phyloP scores from a whole-genome alignment of 306 rosid species.

The Notholithocarpus densiflorus region DNA sequence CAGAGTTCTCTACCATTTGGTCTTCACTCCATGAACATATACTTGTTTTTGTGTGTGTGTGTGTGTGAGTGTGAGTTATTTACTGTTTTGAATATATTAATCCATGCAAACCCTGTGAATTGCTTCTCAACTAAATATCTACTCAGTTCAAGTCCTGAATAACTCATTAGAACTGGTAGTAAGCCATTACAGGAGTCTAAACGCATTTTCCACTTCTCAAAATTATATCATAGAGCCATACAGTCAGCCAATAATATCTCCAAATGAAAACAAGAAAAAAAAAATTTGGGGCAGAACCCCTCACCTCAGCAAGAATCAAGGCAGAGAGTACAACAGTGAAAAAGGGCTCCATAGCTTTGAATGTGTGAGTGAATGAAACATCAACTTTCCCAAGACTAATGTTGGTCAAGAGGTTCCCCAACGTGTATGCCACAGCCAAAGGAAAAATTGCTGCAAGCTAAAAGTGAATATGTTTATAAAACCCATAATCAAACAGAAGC shows the following conservation, averaged over 20 bases:
- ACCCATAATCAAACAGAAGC: background rate
- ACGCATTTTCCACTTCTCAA: background rate
- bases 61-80: too few species aligned
- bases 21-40: too few species aligned
- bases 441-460: constrained; percentile 58
- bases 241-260: background rate
- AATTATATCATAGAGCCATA: background rate
- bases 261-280: background rate
- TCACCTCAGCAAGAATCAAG: constrained; percentile 65
- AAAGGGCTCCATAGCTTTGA: constrained; percentile 80
- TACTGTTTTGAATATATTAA: too few species aligned
- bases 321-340: constrained; percentile 67
- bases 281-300: background rate
- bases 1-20: too few species aligned
- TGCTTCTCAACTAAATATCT: too few species aligned
- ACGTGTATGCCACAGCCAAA: constrained; percentile 59
- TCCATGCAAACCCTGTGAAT: too few species aligned
- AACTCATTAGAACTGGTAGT: too few species aligned
- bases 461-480: constrained; percentile 10
- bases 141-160: too few species aligned
- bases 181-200: too few species aligned
- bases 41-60: too few species aligned
- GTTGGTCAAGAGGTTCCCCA: constrained; percentile 74
- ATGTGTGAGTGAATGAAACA: constrained; percentile 84
- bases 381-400: constrained; percentile 67